Evolutionary conservation across 2,329 filamentous ascomycete species (phyloP).

Genomic region (Macrophomina tecta): DNA sequence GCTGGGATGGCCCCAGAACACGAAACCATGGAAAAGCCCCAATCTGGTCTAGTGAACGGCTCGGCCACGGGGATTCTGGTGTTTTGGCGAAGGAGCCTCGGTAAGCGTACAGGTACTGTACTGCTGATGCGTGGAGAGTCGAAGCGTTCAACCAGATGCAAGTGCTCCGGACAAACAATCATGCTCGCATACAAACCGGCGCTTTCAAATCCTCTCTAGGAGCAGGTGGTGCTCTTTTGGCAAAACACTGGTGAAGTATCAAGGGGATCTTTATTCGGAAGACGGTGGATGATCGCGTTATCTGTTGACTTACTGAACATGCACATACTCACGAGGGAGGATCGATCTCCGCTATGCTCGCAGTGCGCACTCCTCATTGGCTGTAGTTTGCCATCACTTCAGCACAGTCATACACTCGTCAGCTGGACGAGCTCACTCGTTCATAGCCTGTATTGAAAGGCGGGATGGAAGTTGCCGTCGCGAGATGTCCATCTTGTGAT

Average conservation of each 20-base stretch:
- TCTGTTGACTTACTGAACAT: not conserved
- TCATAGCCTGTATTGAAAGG: not conserved
- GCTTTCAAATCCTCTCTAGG: too few relatives aligned
- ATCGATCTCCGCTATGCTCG: not conserved
- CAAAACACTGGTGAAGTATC: not conserved
- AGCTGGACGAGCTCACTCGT: conserved; percentile 13
- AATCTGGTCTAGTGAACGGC: not conserved
- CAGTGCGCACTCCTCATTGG: not conserved
- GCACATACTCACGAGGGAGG: not conserved
- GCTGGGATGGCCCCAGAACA: not conserved
- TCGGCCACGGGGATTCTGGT: not conserved
- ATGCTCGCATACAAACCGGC: too few relatives aligned
- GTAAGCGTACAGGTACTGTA: not conserved
- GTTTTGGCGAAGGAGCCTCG: conserved; percentile 2
- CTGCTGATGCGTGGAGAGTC: too few relatives aligned
- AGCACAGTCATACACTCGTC: not conserved
- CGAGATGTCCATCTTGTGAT: conserved; percentile 16
- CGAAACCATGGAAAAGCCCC: not conserved
- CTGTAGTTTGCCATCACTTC: not conserved
- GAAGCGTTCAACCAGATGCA: too few relatives aligned
- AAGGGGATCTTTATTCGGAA: not conserved
- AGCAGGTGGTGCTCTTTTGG: too few relatives aligned
- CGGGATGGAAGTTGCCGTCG: not conserved
- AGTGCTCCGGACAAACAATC: too few relatives aligned
- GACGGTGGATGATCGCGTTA: not conserved